phyloP scores from a whole-genome alignment of 129 eudicot species.

The Escallonia rubra region DNA sequence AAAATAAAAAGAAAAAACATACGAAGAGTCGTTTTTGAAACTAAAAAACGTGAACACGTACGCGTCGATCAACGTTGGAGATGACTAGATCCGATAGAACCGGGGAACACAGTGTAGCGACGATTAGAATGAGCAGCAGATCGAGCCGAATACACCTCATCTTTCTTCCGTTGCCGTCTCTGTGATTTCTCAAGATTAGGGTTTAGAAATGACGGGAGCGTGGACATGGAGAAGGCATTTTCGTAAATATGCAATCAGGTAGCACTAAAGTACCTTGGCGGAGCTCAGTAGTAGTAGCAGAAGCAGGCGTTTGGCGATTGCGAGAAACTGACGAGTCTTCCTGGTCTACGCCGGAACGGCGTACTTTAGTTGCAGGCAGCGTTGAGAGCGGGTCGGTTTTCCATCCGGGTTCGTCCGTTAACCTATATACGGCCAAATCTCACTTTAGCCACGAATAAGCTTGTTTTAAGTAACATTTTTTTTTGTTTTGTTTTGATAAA shows the following conservation, averaged over 20 bases:
- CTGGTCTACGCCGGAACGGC: conserved; percentile 27
- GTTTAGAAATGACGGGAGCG: too few relatives aligned
- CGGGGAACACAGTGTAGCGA: conserved; percentile 21
- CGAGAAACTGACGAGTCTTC: conserved; percentile 8
- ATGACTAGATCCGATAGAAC: conserved; percentile 51
- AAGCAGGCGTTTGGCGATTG: too few relatives aligned
- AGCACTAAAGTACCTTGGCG: too few relatives aligned
- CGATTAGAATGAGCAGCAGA: conserved; percentile 20
- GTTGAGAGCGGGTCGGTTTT: too few relatives aligned
- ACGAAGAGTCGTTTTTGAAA: neutral
- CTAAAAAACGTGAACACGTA: conserved; percentile 19
- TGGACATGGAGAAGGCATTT: too few relatives aligned
- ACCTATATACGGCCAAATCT: too few relatives aligned
- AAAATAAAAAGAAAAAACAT: conserved; percentile 6
- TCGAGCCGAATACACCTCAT: conserved; percentile 28
- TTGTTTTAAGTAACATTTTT: too few relatives aligned
- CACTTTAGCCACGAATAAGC: too few relatives aligned
- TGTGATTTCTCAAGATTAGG: neutral
- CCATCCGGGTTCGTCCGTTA: too few relatives aligned
- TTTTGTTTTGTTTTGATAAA: too few relatives aligned
- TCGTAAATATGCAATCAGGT: too few relatives aligned
- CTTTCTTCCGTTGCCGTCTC: neutral
- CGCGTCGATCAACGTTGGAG: conserved; percentile 51
- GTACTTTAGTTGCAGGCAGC: conserved; percentile 10
- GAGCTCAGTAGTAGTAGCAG: too few relatives aligned